phyloP scores from a whole-genome alignment of 352 stramenopile species.

The Proteromonas lacertae region DNA sequence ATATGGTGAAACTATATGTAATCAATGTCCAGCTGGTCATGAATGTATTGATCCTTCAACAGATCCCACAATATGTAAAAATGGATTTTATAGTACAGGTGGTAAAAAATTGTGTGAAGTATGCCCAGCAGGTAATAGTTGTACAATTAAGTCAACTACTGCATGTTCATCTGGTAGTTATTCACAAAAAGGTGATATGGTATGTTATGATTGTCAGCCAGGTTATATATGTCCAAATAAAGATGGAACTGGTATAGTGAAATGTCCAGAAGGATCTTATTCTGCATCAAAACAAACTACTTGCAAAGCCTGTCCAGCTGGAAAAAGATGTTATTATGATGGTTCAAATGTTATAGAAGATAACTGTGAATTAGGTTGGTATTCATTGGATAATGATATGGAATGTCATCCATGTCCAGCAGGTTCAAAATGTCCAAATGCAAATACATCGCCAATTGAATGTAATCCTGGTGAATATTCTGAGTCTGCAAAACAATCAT shows the following conservation, averaged over 20 bases:
- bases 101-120: slow-evolving; percentile 17
- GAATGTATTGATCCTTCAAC: slow-evolving; percentile 6
- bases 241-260: slow-evolving; percentile 1
- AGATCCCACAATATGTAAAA: slow-evolving; percentile 6
- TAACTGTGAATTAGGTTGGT: too few species aligned
- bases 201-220: slow-evolving; percentile 6
- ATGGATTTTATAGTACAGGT: slow-evolving; percentile 24
- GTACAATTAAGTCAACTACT: neutral
- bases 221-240: slow-evolving; percentile 9
- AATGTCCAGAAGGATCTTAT: neutral
- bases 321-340: slow-evolving; percentile 18
- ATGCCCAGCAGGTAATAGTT: slow-evolving; percentile 11
- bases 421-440: too few species aligned
- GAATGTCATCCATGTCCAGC: too few species aligned
- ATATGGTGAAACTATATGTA: slow-evolving; percentile 18
- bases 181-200: slow-evolving; percentile 4
- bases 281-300: neutral
- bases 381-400: too few species aligned
- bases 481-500: slow-evolving; percentile 8
- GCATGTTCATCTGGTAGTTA: slow-evolving; percentile 5
- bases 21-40: slow-evolving; percentile 10
- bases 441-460: neutral
- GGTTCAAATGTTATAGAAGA: too few species aligned
- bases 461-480: slow-evolving; percentile 15
- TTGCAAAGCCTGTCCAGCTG: slow-evolving; percentile 10